A percentile compares a stretch with the other conserved stretches of the same genome.
Conservation (phyloP, 2,329 filamentous ascomycete genomes). For the Nigrograna mackinnonii region DNA sequence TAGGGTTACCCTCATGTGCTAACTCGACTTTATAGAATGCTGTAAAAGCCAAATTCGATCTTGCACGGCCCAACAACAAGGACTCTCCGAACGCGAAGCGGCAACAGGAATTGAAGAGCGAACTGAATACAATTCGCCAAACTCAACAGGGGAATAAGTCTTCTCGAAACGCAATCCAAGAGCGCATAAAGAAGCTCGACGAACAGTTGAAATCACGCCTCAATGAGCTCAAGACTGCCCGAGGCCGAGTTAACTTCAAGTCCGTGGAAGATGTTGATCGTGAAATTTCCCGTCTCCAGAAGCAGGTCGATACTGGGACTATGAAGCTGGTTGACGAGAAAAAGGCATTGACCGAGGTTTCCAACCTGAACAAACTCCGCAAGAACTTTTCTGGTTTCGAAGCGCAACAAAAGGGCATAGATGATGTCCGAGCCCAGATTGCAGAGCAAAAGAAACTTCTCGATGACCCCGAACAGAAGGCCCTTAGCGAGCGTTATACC, state of each 20-base stretch:
- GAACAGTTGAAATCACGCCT: constrained; percentile 85
- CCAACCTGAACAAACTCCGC: constrained; percentile 80
- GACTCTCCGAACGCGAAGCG: constrained; percentile 80
- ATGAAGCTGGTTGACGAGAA: constrained; percentile 98
- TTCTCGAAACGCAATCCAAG: constrained; percentile 74
- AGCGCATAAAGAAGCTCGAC: constrained; percentile 91
- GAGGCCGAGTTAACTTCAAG: constrained; percentile 82
- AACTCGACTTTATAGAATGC: constrained; percentile 64
- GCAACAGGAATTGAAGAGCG: constrained; percentile 80
- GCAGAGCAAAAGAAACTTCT: constrained; percentile 85
- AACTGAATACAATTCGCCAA: constrained; percentile 81
- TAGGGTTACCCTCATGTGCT: constrained; percentile 4
- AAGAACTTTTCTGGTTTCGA: constrained; percentile 90
- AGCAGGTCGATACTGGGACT: constrained; percentile 82
- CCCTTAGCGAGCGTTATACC: constrained; percentile 83
- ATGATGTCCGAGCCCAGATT: constrained; percentile 84
- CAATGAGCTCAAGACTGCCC: constrained; percentile 83
- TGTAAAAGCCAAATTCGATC: constrained; percentile 85
- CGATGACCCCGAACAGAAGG: constrained; percentile 89
- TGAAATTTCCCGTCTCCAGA: constrained; percentile 79
- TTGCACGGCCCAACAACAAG: constrained; percentile 79
- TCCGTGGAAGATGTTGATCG: constrained; percentile 83
- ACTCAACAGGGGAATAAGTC: constrained; percentile 89
- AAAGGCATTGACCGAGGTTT: constrained; percentile 85
- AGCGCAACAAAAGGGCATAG: constrained; percentile 83